Base-by-base conservation (phyloP, 2,329 filamentous ascomycete species). In the Bertia moriformis region DNA sequence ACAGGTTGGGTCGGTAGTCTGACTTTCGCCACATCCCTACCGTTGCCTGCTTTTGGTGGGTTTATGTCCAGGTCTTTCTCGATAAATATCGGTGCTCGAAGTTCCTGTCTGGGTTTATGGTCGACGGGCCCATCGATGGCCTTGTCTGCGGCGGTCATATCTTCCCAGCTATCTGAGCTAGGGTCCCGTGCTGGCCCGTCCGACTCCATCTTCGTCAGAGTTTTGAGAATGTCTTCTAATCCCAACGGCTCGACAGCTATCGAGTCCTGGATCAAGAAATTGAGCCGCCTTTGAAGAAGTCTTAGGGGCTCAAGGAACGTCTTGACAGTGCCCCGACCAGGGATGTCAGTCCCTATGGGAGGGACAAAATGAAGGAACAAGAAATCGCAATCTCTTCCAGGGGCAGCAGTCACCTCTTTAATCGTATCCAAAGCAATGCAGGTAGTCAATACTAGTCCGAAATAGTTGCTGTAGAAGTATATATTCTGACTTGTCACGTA, bases 391-490 rank as follows among this genome's bases (percentile, higher is more conserved):
- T 83, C 76, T 50, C 76, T 70, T 20, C 79, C 79, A 32, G 77
- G 71, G 3, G 78, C 78, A 37, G 77, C 78, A 18, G 78, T 83
- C 22, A 84, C 76, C 51, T 83, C 79, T 14, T 67, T 67, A 37
- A 84, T 73, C 20, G 61, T 67, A 3, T 61, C 56, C 44, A 85
- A 57, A 27, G 65, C 63, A 15, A 78, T 66, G n/a, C 69, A 67
- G 3, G 75, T 75, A 12, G 78, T 76, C 36, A 84, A 58, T 1
- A 83, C 77, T 13, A 85, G 63, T 12, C 80, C 80, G 37, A 83
- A 66, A 51, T 83, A 74, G 49, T 84, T 74, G 49, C 78, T 83
- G 59, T 83, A 85, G 51, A 85, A 83, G 54, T 80, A 83, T n/a
- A 84, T 64, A 40, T 77, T 69, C 20, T 64, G 65, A 2, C 68